These are phyloP conservation scores for Hygrocybe punicea DNA, from an alignment of 768 basidiomycete genomes.

Conservation along the genomic window DNA sequence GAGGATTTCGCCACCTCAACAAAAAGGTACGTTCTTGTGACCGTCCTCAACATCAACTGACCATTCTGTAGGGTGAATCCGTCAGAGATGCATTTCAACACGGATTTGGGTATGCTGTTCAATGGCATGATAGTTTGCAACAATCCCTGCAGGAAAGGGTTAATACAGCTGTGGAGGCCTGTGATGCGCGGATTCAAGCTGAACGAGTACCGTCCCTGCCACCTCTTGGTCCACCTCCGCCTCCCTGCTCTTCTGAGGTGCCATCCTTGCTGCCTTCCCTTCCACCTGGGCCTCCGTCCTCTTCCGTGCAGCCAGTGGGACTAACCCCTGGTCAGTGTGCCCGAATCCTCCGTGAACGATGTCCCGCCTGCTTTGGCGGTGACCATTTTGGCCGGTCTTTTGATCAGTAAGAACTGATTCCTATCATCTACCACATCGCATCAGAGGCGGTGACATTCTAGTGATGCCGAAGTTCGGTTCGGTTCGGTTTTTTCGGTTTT, in stretches of 20 bases:
- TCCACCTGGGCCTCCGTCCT: not conserved
- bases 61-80: slow-evolving; percentile 13
- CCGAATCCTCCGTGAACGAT: slow-evolving; percentile 25
- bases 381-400: slow-evolving; percentile 8
- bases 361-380: slow-evolving; percentile 28
- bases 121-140: slow-evolving; percentile 22
- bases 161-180: slow-evolving; percentile 5
- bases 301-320: not conserved
- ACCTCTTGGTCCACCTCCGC: too few species aligned
- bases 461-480: too few species aligned
- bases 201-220: not conserved
- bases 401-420: slow-evolving; percentile 15
- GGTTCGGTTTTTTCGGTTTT: too few species aligned
- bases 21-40: too few species aligned
- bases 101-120: slow-evolving; percentile 20
- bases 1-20: not conserved
- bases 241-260: not conserved
- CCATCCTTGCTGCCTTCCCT: not conserved
- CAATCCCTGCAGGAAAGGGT: slow-evolving; percentile 11
- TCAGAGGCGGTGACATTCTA: not conserved
- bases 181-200: not conserved
- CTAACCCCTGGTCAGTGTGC: slow-evolving; percentile 3
- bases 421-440: not conserved
- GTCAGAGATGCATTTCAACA: slow-evolving; percentile 19
- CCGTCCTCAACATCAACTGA: too few species aligned